Base-by-base conservation (phyloP, 768 basidiomycete genomes). In the Mycena olivaceomarginata region DNA sequence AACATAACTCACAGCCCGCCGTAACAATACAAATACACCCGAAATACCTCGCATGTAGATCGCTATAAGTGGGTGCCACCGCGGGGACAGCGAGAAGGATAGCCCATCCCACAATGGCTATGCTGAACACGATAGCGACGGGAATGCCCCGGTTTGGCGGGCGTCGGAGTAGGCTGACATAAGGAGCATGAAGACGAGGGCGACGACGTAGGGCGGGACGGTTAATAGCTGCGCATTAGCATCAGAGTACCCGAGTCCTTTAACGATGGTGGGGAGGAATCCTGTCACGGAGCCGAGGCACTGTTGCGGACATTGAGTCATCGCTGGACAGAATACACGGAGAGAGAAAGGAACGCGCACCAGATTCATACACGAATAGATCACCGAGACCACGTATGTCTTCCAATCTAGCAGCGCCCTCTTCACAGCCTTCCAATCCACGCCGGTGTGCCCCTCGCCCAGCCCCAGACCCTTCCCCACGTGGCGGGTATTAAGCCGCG, bases 1-100 rank as follows among this genome's bases (percentile, higher is more conserved):
- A 48, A 22, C 25, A 40, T 5, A 37, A 53, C 46, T 64, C 25
- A 75, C 74, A 75, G 13, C 74, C 74, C 6, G 74, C 60, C 2
- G 74, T 70, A 20, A 75, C 74, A 8, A 75, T n/a, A 37, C 74
- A 75, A 6, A 75, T 75, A 15, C 74, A 75, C 3, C 74, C 74
- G 18, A 75, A 75, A 37, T 75, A 75, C 0, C 74, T n/a, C 62
- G 74, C 63, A 25, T 66, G 67, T 2, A 75, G 64, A 15, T 22
- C 62, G 25, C 25, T 25, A 2, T 7, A 8, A 16, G 1, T 31
- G 16, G 7, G 68, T 16, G 9, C 68, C 39, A 6, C 65, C 3
- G 70, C 41, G 25, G 74, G 74, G 40, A 75, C 43, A 41, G 68
- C 64, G 68, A 56, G 20, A 40, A 75, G 74, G 53, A 75, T 64